These are phyloP conservation scores for Papiliotrema nemorosa DNA, from an alignment of 1,284 basidiomycete species.

Conservation along the genomic window DNA sequence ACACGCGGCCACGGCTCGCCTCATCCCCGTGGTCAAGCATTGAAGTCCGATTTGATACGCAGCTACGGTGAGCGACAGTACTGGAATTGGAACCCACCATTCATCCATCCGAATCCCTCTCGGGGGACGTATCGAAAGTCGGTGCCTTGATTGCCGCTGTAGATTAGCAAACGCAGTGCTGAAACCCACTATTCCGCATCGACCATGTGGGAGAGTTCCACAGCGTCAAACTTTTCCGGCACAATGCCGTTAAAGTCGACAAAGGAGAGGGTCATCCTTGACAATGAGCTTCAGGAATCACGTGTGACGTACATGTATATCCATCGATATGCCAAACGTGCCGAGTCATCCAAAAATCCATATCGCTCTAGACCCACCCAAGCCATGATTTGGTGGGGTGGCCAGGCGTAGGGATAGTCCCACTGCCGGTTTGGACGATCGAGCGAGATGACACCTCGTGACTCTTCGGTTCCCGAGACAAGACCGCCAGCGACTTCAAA, in stretches of 20 bases:
- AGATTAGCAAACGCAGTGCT: conserved; percentile 4
- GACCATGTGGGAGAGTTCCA: conserved; percentile 88
- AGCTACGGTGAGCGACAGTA: conserved; percentile 53
- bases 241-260: conserved; percentile 97
- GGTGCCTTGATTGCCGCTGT: conserved; percentile 85
- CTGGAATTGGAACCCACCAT: conserved; percentile 54
- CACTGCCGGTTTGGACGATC: conserved; percentile 98
- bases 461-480: conserved; percentile 94
- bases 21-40: conserved; percentile 91
- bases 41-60: conserved; percentile 91
- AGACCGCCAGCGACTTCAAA: conserved; percentile 96
- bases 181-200: conserved; percentile 79
- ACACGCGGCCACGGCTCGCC: conserved; percentile 87
- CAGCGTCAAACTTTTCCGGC: conserved; percentile 98
- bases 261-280: conserved; percentile 48
- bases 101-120: conserved; percentile 98
- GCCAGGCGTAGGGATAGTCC: conserved; percentile 64
- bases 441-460: conserved; percentile 88
- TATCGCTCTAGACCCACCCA: conserved; percentile 98
- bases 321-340: conserved; percentile 90
- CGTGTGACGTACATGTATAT: conserved; percentile 74
- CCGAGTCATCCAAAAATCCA: conserved; percentile 89
- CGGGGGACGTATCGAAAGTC: conserved; percentile 95
- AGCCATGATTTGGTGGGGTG: conserved; percentile 92
- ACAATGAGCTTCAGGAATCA: background rate